Evolutionary conservation across 352 stramenopile species (phyloP).

Genomic region (Phytopythium mirpurense): DNA sequence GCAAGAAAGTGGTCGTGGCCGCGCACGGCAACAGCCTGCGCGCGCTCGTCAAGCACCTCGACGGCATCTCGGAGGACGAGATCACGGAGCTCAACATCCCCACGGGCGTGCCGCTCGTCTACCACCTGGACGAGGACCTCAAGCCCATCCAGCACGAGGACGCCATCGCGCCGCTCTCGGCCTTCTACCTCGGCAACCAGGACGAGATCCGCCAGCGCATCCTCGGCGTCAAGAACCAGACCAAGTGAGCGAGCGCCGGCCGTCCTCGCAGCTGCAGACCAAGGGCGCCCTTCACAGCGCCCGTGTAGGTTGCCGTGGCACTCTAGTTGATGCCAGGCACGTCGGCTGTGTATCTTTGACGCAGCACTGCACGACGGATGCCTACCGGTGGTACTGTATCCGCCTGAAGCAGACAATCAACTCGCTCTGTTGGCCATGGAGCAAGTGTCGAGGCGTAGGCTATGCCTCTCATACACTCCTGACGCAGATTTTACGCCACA

Average conservation of each 20-base stretch:
- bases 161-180: conserved; percentile 79
- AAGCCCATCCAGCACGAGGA: conserved; percentile 79
- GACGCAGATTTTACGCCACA: too few relatives aligned
- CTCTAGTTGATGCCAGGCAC: too few relatives aligned
- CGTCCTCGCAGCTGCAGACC: too few relatives aligned
- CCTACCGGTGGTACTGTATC: too few relatives aligned
- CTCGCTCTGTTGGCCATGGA: too few relatives aligned
- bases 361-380: too few relatives aligned
- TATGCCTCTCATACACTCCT: too few relatives aligned
- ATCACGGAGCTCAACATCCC: conserved; percentile 95
- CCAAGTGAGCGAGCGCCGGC: conserved; percentile 92
- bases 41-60: conserved; percentile 93
- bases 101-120: conserved; percentile 86
- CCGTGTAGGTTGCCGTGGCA: too few relatives aligned
- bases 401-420: too few relatives aligned
- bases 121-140: conserved; percentile 84
- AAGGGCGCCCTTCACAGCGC: too few relatives aligned
- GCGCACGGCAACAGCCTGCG: conserved; percentile 93
- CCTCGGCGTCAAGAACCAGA: conserved; percentile 97
- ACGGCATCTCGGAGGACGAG: conserved; percentile 88
- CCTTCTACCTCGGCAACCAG: conserved; percentile 91
- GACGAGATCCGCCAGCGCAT: conserved; percentile 96
- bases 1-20: conserved; percentile 94
- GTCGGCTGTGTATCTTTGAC: too few relatives aligned
- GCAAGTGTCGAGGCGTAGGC: too few relatives aligned